These are phyloP conservation scores for Schoenoplectus triqueter DNA, from an alignment of 202 grass and related monocot genomes.

Conservation along the genomic window DNA sequence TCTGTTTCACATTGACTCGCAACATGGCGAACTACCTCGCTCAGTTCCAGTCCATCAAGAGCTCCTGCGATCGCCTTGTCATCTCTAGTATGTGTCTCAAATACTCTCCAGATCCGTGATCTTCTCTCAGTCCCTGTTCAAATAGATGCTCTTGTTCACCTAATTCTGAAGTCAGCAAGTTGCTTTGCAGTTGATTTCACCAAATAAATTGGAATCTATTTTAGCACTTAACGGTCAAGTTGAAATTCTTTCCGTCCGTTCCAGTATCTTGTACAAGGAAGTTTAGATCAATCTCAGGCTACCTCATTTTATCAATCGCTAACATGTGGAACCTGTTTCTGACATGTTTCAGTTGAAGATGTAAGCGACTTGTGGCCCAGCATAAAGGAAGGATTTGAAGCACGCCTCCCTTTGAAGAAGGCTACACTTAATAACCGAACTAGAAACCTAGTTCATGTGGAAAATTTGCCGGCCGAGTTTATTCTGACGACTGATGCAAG, in stretches of 20 bases:
- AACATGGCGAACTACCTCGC: conserved; percentile 97
- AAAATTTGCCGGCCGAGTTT: conserved; percentile 81
- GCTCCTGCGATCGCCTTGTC: conserved; percentile 89
- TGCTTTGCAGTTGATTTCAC: not conserved
- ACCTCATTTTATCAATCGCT: not conserved
- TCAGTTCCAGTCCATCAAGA: conserved; percentile 99
- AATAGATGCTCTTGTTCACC: too few relatives aligned
- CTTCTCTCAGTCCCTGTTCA: not conserved
- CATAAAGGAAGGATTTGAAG: conserved; percentile 78
- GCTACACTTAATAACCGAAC: conserved; percentile 93
- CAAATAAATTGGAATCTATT: not conserved
- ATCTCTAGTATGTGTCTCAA: conserved; percentile 65
- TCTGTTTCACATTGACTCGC: not conserved
- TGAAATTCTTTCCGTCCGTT: not conserved
- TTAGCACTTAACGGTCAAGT: not conserved
- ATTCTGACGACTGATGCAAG: conserved; percentile 96
- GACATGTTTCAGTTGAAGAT: conserved; percentile 82
- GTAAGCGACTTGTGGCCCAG: conserved; percentile 95
- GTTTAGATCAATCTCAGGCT: not conserved
- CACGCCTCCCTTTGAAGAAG: conserved; percentile 77
- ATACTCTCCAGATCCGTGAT: not conserved
- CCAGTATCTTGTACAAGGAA: not conserved
- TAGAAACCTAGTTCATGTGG: conserved; percentile 80
- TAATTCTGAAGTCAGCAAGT: too few relatives aligned
- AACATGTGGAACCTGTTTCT: not conserved